A percentile compares a stretch with the other conserved stretches of the same genome.
phyloP scores from a whole-genome alignment of 331 rosid genomes.

The Erythrophleum ivorense region DNA sequence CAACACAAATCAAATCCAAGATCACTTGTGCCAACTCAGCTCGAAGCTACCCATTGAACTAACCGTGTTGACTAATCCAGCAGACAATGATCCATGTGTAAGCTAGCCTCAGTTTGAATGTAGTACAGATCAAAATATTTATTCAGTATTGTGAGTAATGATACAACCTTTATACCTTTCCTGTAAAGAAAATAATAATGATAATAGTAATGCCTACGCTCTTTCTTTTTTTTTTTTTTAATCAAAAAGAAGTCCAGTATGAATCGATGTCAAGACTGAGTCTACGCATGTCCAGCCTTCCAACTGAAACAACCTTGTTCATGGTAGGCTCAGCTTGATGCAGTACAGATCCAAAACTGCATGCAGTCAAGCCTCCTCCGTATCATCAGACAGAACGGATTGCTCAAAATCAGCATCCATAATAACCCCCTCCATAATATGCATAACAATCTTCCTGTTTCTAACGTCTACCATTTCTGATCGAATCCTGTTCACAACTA shows the following conservation, averaged over 20 bases:
- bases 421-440: constrained; percentile 78
- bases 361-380: constrained; percentile 45
- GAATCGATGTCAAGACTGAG: background rate
- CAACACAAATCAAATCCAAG: too few species aligned
- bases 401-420: constrained; percentile 87
- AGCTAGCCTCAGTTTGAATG: background rate
- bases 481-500: constrained; percentile 70
- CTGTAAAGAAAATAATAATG: background rate
- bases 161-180: background rate
- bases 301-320: background rate
- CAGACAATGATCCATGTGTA: background rate
- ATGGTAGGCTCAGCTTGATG: background rate
- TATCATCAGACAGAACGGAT: constrained; percentile 55
- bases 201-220: background rate
- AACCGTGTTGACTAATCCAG: too few species aligned
- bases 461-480: constrained; percentile 64
- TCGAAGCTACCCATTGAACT: too few species aligned
- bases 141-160: too few species aligned
- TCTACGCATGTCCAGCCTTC: background rate
- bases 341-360: background rate
- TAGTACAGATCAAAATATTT: background rate
- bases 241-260: background rate
- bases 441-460: constrained; percentile 59
- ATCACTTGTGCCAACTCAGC: too few species aligned
- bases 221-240: too few species aligned